A percentile compares a stretch with the other conserved stretches of the same genome.
phyloP scores from a whole-genome alignment of 352 stramenopile genomes.

The Peronospora destructor region DNA sequence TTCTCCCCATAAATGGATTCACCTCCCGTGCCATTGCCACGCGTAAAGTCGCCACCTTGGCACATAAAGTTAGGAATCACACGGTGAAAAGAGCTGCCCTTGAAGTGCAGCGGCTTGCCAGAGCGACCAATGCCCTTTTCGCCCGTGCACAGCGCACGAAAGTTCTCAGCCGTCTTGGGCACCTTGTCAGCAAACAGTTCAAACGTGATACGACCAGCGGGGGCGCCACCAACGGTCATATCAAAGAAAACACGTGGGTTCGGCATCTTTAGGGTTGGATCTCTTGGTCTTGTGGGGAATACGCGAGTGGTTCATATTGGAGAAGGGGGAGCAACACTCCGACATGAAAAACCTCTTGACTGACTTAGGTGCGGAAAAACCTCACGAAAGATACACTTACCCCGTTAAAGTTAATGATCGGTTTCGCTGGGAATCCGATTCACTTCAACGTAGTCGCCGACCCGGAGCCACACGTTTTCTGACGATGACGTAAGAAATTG shows the following conservation, averaged over 20 bases:
- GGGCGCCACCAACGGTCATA: slow-evolving; percentile 90
- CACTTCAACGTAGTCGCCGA: slow-evolving; percentile 25
- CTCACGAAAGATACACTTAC: slow-evolving; percentile 21
- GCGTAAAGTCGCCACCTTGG: slow-evolving; percentile 96
- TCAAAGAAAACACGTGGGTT: slow-evolving; percentile 97
- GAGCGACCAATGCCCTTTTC: slow-evolving; percentile 88
- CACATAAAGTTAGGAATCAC: slow-evolving; percentile 93
- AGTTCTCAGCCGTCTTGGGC: slow-evolving; percentile 97
- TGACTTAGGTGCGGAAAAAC: slow-evolving; percentile 6
- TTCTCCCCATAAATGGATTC: slow-evolving; percentile 93
- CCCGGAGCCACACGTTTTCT: slow-evolving; percentile 33
- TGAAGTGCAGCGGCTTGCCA: slow-evolving; percentile 80
- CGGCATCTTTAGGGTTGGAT: slow-evolving; percentile 36
- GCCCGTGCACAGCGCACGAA: slow-evolving; percentile 96
- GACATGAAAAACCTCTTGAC: slow-evolving; percentile 19
- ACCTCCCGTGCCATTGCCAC: slow-evolving; percentile 85
- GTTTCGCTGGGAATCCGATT: slow-evolving; percentile 2
- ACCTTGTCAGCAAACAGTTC: slow-evolving; percentile 86
- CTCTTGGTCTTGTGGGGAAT: slow-evolving; percentile 21
- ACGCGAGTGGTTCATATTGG: slow-evolving; percentile 19
- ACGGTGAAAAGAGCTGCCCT: slow-evolving; percentile 88
- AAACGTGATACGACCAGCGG: slow-evolving; percentile 87
- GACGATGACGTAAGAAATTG: slow-evolving; percentile 48
- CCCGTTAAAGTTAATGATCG: slow-evolving; percentile 7
- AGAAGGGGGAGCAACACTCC: neutral